These are phyloP conservation scores for Debaryomyces udenii DNA, from an alignment of 1,139 yeast genomes.

Conservation along the genomic window DNA sequence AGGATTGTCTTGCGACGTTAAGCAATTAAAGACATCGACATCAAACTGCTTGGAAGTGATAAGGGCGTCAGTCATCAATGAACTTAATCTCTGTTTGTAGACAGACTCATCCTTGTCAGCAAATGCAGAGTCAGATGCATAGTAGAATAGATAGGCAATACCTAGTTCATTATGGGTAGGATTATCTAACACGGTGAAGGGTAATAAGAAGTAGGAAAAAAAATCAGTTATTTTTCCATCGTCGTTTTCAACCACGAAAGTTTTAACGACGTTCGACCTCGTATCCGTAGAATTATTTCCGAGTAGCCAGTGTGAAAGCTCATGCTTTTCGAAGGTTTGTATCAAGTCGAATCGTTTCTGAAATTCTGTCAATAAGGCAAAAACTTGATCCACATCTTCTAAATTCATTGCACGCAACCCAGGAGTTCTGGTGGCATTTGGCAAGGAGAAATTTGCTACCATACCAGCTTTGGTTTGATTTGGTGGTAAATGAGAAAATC, in stretches of 20 bases:
- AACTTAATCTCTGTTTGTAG: constrained; percentile 60
- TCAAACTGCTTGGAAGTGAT: constrained; percentile 66
- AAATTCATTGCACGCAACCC: constrained; percentile 68
- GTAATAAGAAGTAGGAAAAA: constrained; percentile 84
- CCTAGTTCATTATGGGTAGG: constrained; percentile 68
- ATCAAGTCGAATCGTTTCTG: constrained; percentile 71
- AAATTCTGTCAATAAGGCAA: constrained; percentile 58
- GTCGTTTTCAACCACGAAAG: constrained; percentile 77
- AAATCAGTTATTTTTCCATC: constrained; percentile 80
- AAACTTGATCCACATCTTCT: constrained; percentile 68
- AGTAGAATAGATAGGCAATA: constrained; percentile 87
- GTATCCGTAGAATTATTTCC: constrained; percentile 40
- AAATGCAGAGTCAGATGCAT: constrained; percentile 68
- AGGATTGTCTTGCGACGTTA: constrained; percentile 88
- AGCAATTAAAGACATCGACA: constrained; percentile 92
- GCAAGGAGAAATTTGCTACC: constrained; percentile 78
- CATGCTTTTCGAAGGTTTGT: constrained; percentile 70
- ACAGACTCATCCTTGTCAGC: constrained; percentile 30
- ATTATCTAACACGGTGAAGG: constrained; percentile 80
- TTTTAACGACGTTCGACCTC: constrained; percentile 58
- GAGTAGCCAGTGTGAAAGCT: constrained; percentile 81
- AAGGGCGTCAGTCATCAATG: constrained; percentile 73
- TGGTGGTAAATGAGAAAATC: constrained; percentile 81
- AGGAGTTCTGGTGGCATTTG: constrained; percentile 54
- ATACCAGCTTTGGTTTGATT: constrained; percentile 76